A percentile compares a stretch with the other conserved stretches of the same genome.
Conservation (phyloP, 345 rosid species). For the Mallotus nudiflorus region DNA sequence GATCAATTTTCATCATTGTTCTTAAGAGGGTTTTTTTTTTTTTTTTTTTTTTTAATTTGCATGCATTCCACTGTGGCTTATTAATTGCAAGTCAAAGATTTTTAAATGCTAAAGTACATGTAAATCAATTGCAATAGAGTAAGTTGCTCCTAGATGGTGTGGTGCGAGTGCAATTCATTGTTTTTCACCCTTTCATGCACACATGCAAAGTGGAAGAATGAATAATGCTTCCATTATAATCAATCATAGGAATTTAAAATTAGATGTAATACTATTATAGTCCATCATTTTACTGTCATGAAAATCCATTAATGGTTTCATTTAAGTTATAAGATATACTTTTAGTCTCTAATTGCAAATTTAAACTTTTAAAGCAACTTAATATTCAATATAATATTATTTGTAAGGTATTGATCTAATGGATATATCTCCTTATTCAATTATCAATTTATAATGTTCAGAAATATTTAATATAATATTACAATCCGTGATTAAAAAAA, state of each 20-base stretch:
- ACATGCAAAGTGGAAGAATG: neutral
- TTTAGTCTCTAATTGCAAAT: too few species aligned
- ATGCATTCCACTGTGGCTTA: neutral
- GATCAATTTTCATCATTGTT: constrained; percentile 18
- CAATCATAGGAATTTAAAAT: neutral
- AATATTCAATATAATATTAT: too few species aligned
- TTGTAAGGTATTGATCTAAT: too few species aligned
- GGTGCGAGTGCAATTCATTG: neutral
- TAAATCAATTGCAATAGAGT: neutral
- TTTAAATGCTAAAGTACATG: neutral
- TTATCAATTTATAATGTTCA: too few species aligned
- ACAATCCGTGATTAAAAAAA: too few species aligned
- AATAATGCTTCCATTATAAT: constrained; percentile 4
- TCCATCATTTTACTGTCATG: too few species aligned
- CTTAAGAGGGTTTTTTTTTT: neutral
- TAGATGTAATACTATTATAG: too few species aligned
- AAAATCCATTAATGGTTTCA: neutral
- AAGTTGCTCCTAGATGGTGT: neutral
- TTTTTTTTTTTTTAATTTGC: too few species aligned
- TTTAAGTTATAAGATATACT: neutral
- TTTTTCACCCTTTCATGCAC: neutral
- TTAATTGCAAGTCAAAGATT: constrained; percentile 16
- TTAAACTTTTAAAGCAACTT: too few species aligned
- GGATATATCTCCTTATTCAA: too few species aligned
- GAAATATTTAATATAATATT: too few species aligned